Percentiles rank a stretch among this genome's conserved stretches.
Evolutionary conservation across 2,329 filamentous ascomycete genomes (phyloP).

Genomic region (Colletotrichum trifolii): DNA sequence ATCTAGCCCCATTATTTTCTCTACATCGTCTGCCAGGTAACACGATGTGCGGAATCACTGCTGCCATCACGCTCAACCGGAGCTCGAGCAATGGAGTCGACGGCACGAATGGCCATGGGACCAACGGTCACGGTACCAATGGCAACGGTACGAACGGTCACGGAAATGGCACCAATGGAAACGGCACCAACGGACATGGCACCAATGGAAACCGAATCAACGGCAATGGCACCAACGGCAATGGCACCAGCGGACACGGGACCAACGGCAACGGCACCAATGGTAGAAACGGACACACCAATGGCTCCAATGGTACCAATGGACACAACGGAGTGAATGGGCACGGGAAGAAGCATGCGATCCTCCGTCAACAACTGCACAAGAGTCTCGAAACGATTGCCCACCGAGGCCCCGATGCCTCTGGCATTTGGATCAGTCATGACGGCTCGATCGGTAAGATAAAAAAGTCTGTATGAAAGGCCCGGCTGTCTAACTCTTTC

Average conservation of each 20-base stretch:
- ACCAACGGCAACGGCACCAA: neutral
- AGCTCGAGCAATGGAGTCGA: neutral
- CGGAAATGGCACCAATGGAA: too few relatives aligned
- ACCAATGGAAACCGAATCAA: too few relatives aligned
- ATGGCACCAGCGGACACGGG: neutral
- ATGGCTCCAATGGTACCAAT: neutral
- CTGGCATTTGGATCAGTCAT: slow-evolving; percentile 42
- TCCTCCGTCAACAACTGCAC: slow-evolving; percentile 7
- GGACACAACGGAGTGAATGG: neutral
- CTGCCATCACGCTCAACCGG: slow-evolving; percentile 9
- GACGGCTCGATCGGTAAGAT: slow-evolving; percentile 20
- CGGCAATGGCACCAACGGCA: too few relatives aligned
- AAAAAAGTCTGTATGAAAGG: neutral
- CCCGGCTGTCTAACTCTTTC: slow-evolving; percentile 13
- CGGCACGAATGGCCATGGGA: neutral
- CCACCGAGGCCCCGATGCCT: slow-evolving; percentile 46
- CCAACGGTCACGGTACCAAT: too few relatives aligned
- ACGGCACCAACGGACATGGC: too few relatives aligned
- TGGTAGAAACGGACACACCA: neutral
- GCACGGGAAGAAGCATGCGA: neutral
- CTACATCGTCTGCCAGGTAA: neutral
- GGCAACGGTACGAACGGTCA: too few relatives aligned
- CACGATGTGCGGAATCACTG: slow-evolving; percentile 34
- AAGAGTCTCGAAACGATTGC: slow-evolving; percentile 37
- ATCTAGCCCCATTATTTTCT: neutral